Evolutionary conservation across 805 yeast species (phyloP), one percentile per base, ranked within the genome.

Genomic region (Ogataea haglerorum): DNA sequence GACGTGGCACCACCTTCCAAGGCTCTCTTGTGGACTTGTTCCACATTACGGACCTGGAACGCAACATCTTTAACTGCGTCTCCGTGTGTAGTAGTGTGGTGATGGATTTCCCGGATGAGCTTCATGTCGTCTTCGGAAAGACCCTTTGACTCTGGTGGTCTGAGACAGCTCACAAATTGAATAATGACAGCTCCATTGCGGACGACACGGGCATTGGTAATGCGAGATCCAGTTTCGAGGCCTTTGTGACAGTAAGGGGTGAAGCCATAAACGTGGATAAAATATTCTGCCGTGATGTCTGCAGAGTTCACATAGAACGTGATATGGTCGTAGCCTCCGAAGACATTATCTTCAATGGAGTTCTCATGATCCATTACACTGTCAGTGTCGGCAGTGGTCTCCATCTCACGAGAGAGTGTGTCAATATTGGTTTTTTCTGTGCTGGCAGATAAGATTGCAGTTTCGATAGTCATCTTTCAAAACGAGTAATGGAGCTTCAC

Each of bases 31-130:
- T 58, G 81, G 2, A 73, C 67, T 1, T 48, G 47, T 4, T 64
- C 70, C 10, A 76, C 76, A 49, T 80, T 66, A 4, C 61, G 64
- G 0, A 85, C 91, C n/a, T 55, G 56, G 51, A 86, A 82, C 0
- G 87, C 75, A 9, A 87, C 76, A 54, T 87, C 93, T 57, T 77
- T 77, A n/a, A 86, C 86, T 5, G 87, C 85, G 55, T 85, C 90
- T 1, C 95, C 91, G 58, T 87, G 95, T 5, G 51, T 57, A 5
- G 57, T 52, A 6, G 80, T 61, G 49, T 75, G 80, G 10, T 58
- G 51, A 45, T 70, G 73, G 16, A 80, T 72, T 21, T 63, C 68
- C 13, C 47, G 46, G 15, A 51, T 42, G 6, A 48, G 10, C 6
- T 19, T 27, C 5, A 25, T 21, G 14, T 43, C 47, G 5, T 46